Base-by-base conservation (phyloP, 2,329 filamentous ascomycete species). In the Aspergillus fructus region DNA sequence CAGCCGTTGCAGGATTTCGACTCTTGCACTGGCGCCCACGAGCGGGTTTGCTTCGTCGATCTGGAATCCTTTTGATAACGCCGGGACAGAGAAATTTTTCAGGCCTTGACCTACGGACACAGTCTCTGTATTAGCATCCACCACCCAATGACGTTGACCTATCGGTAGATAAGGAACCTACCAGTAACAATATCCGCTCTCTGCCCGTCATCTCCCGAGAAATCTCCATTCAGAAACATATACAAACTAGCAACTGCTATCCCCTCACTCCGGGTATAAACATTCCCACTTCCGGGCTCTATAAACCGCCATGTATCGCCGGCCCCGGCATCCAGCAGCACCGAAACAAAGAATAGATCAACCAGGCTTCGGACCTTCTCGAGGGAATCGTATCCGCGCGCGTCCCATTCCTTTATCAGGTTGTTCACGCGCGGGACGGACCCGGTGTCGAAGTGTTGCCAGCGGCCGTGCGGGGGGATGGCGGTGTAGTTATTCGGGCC, bases 361-460 rank as follows among this genome's bases (percentile, higher is more conserved):
- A 86, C 78, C 17, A 87, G 69, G 0, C 83, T 77, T 3, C 84
- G 80, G 0, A 81, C 80, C 4, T 78, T 67, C 59, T 85, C 83
- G 1, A 70, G 60, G 1, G 75, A 71, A 51, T 84, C 79, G 40
- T 69, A 67, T 1, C 70, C 71, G 0, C 74, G 70, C 2, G 64
- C 66, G 2, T 78, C 70, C 83, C 82, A 83, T 43, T 74, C 66
- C 23, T 75, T 65, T 3, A 82, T 69, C 3, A 84, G 66, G 6
- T 73, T 66, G 6, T 74, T 70, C 7, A 85, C 70, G 34, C 84
- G 81, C 40, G 79, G 73, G 27, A 82, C 71, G 13, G 77, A 77
- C 9, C 84, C 84, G 40, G 85, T 79, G 13, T 85, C 81, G 62
- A 87, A 87, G 70, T 87, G 85, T 66, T 87, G 85, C 81, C 85